Conservation (phyloP, 345 rosid genomes). For the Abelmoschus esculentus region DNA sequence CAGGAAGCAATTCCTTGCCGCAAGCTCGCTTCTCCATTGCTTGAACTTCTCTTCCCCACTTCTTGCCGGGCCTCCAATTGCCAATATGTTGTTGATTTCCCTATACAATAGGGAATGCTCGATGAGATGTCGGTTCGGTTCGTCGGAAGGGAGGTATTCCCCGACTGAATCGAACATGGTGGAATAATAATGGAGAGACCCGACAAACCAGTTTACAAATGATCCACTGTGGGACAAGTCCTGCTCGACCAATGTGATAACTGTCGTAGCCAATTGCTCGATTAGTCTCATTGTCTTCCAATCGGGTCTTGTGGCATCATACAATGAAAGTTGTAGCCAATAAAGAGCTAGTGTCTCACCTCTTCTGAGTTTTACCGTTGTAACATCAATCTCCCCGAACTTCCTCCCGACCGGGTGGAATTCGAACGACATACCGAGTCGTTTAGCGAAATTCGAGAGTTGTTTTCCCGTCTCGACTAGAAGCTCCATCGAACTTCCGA, state of each 20-base stretch:
- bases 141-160: constrained; percentile 32
- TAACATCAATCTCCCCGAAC: constrained; percentile 41
- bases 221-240: constrained; percentile 47
- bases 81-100: constrained; percentile 59
- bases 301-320: constrained; percentile 53
- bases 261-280: constrained; percentile 33
- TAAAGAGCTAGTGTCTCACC: constrained; percentile 56
- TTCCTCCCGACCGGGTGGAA: constrained; percentile 57
- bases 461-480: constrained; percentile 52
- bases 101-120: constrained; percentile 44
- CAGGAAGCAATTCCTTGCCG: constrained; percentile 20
- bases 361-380: constrained; percentile 22
- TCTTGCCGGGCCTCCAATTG: constrained; percentile 38
- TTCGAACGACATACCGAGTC: constrained; percentile 55
- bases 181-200: constrained; percentile 55
- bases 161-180: constrained; percentile 57
- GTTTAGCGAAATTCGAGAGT: constrained; percentile 50
- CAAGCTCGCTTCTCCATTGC: constrained; percentile 50
- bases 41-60: constrained; percentile 58
- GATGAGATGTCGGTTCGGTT: constrained; percentile 32
- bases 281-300: constrained; percentile 51
- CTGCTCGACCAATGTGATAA: constrained; percentile 56
- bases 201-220: constrained; percentile 57
- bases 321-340: constrained; percentile 59
- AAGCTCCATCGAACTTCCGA: constrained; percentile 48